These are phyloP conservation scores for Garcia nutans DNA, from an alignment of 345 rosid species.

Conservation along the genomic window DNA sequence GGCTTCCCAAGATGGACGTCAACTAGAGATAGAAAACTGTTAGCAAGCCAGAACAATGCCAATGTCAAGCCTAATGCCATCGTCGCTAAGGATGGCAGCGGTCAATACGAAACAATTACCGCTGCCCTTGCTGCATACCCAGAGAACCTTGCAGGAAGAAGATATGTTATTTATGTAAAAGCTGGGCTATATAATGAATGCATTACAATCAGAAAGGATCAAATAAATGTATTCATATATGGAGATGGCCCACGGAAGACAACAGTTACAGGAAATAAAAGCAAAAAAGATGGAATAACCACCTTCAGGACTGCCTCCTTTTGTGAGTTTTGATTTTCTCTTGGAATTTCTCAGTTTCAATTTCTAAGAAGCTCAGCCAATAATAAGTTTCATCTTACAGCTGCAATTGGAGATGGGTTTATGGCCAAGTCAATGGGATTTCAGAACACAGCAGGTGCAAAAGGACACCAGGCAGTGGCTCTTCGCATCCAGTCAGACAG, in stretches of 20 bases:
- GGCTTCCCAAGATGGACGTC: conserved; percentile 2
- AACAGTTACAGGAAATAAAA: background rate
- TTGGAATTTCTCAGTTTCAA: background rate
- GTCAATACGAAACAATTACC: conserved; percentile 8
- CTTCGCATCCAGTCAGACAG: conserved; percentile 51
- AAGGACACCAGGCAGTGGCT: conserved; percentile 71
- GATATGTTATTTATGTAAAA: conserved; percentile 1
- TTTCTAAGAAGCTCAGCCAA: too few relatives aligned
- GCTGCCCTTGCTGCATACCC: conserved; percentile 14
- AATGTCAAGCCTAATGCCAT: background rate
- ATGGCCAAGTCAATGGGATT: conserved; percentile 67
- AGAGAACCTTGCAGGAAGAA: background rate
- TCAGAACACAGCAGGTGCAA: conserved; percentile 65
- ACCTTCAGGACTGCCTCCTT: conserved; percentile 13
- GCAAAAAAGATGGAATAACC: background rate
- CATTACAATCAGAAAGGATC: background rate
- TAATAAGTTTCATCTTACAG: background rate
- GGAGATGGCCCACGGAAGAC: too few relatives aligned
- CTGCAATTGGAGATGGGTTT: conserved; percentile 25
- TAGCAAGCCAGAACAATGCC: background rate
- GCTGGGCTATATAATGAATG: conserved; percentile 10
- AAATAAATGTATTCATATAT: too few relatives aligned
- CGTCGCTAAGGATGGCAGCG: conserved; percentile 12
- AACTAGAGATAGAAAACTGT: background rate
- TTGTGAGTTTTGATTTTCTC: background rate